phyloP scores from a whole-genome alignment of 805 yeast genomes.

The Komagataella pseudopastoris region DNA sequence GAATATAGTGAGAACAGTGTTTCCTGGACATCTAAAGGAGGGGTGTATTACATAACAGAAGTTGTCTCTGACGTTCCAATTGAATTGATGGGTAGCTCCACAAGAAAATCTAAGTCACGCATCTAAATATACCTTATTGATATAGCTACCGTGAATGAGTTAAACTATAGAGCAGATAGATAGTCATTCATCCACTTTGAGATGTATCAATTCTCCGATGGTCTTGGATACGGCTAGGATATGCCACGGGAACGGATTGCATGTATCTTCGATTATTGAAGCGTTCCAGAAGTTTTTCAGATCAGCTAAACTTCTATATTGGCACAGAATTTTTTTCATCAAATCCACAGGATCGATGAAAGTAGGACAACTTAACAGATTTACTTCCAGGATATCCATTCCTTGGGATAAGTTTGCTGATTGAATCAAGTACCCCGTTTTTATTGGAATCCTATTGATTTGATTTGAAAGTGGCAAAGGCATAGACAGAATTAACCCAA shows the following conservation, averaged over 20 bases:
- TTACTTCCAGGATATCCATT: constrained; percentile 37
- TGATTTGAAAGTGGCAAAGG: constrained; percentile 60
- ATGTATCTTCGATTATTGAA: background rate
- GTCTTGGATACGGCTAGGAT: constrained; percentile 52
- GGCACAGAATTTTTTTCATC: constrained; percentile 41
- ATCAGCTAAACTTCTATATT: constrained; percentile 43
- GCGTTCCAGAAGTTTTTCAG: constrained; percentile 25
- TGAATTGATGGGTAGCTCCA: background rate
- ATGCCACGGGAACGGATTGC: constrained; percentile 45
- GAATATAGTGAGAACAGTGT: constrained; percentile 62
- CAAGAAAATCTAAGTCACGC: background rate
- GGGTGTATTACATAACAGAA: constrained; percentile 65
- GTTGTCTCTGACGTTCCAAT: constrained; percentile 20
- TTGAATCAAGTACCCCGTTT: constrained; percentile 46
- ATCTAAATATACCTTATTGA: background rate
- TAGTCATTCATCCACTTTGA: constrained; percentile 25
- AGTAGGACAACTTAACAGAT: constrained; percentile 60
- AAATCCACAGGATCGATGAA: constrained; percentile 43
- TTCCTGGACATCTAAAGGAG: constrained; percentile 84
- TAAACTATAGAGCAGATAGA: constrained; percentile 3
- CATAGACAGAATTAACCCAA: constrained; percentile 43
- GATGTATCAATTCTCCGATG: constrained; percentile 43
- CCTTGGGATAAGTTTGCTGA: constrained; percentile 3
- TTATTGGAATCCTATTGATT: constrained; percentile 55
- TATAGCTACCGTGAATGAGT: too few relatives aligned